Evolutionary conservation across 331 rosid species (phyloP).

Genomic region (Quercus tomentella): DNA sequence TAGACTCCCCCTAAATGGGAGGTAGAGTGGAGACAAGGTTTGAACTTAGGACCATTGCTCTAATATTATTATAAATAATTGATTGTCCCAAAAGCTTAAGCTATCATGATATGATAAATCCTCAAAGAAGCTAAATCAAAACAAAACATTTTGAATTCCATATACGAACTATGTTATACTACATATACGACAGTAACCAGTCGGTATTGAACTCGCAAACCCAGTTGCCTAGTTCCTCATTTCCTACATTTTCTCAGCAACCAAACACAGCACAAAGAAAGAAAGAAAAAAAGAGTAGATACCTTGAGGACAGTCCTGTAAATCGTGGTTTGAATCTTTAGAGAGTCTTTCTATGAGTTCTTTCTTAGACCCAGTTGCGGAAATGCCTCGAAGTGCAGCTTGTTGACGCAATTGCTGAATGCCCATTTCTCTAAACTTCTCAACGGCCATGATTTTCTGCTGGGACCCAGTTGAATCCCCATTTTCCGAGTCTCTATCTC

Average conservation of each 20-base stretch:
- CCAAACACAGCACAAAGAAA: neutral
- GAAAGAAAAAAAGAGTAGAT: neutral
- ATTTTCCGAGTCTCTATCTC: conserved; percentile 36
- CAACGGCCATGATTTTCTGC: conserved; percentile 31
- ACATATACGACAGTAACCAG: neutral
- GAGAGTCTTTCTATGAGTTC: conserved; percentile 42
- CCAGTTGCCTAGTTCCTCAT: neutral
- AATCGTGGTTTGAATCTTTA: conserved; percentile 21
- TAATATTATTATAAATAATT: too few relatives aligned
- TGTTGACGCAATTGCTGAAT: conserved; percentile 41
- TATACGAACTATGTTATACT: neutral
- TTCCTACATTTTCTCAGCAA: neutral
- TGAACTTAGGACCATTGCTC: too few relatives aligned
- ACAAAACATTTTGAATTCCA: neutral
- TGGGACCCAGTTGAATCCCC: conserved; percentile 21
- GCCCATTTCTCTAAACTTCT: conserved; percentile 37
- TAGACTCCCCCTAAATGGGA: too few relatives aligned
- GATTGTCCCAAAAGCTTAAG: too few relatives aligned
- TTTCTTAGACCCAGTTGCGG: conserved; percentile 39
- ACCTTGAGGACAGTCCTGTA: conserved; percentile 27
- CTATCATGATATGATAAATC: too few relatives aligned
- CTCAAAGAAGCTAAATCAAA: neutral
- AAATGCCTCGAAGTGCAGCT: conserved; percentile 33
- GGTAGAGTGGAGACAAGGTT: too few relatives aligned
- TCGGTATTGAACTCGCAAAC: neutral